Conservation (phyloP, 305 asterid species). For the Fraxinus floribunda region DNA sequence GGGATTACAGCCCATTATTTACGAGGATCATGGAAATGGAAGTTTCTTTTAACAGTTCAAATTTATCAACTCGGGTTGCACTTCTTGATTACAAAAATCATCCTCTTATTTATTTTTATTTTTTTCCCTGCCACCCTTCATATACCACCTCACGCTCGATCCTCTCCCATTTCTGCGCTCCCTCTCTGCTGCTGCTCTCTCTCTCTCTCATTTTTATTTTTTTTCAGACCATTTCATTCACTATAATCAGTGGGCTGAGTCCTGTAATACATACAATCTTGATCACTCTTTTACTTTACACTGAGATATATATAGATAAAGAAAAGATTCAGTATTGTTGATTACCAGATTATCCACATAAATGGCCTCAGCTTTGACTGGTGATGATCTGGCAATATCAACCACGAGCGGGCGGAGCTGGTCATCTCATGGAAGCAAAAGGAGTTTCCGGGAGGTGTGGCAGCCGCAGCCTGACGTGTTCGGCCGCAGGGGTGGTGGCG, state of each 20-base stretch:
- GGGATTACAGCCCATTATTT: not conserved
- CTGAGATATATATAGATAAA: not conserved
- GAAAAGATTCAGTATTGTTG: not conserved
- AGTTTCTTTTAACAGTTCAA: not conserved
- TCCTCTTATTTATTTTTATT: not conserved
- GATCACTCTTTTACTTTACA: not conserved
- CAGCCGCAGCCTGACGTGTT: constrained; percentile 32
- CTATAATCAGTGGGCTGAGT: not conserved
- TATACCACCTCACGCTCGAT: not conserved
- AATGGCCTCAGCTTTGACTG: constrained; percentile 28
- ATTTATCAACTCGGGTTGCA: not conserved
- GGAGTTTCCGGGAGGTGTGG: constrained; percentile 26
- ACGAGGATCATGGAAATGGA: not conserved
- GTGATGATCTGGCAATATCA: constrained; percentile 27
- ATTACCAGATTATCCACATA: not conserved
- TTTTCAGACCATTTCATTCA: not conserved
- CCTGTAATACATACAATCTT: not conserved
- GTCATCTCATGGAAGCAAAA: constrained; percentile 3
- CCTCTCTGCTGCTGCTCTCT: not conserved
- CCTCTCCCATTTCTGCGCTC: not conserved
- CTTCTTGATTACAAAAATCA: not conserved
- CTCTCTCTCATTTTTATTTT: not conserved
- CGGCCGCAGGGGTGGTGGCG: constrained; percentile 5
- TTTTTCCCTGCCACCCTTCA: not conserved
- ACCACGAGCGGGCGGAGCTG: constrained; percentile 21